phyloP scores from a whole-genome alignment of 805 yeast genomes.

The Metschnikowia santaceciliae region DNA sequence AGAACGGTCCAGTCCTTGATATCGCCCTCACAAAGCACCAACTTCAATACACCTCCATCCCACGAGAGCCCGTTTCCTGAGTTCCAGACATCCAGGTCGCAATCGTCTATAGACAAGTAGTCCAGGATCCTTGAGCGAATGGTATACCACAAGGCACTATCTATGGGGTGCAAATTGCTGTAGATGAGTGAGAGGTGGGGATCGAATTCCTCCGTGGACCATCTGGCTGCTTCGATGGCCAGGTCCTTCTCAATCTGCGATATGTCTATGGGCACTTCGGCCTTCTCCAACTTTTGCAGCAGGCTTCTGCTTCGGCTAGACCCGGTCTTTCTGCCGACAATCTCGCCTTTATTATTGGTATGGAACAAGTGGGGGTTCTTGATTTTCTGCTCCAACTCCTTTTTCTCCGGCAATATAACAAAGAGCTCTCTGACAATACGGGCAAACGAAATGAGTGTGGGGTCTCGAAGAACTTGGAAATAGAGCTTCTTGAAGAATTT shows the following conservation, averaged over 20 bases:
- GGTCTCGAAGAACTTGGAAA: slow-evolving; percentile 42
- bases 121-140: slow-evolving; percentile 65
- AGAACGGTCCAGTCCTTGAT: slow-evolving; percentile 63
- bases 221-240: slow-evolving; percentile 47
- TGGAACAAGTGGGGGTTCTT: slow-evolving; percentile 39
- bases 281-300: slow-evolving; percentile 18
- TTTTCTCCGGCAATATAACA: slow-evolving; percentile 42
- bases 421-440: slow-evolving; percentile 54
- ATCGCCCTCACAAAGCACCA: slow-evolving; percentile 70
- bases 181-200: slow-evolving; percentile 76
- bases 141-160: slow-evolving; percentile 60
- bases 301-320: slow-evolving; percentile 5
- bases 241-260: slow-evolving; percentile 34
- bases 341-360: slow-evolving; percentile 28
- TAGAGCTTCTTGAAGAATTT: slow-evolving; percentile 51
- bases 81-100: slow-evolving; percentile 33
- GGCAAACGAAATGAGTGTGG: slow-evolving; percentile 50
- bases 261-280: slow-evolving; percentile 25
- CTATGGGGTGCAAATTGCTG: slow-evolving; percentile 60
- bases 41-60: slow-evolving; percentile 64
- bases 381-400: slow-evolving; percentile 33
- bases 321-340: slow-evolving; percentile 23
- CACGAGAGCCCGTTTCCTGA: slow-evolving; percentile 46
- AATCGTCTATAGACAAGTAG: slow-evolving; percentile 48
- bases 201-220: slow-evolving; percentile 55